These are phyloP conservation scores for Ilex paraguariensis DNA, from an alignment of 305 asterid species.

Conservation along the genomic window DNA sequence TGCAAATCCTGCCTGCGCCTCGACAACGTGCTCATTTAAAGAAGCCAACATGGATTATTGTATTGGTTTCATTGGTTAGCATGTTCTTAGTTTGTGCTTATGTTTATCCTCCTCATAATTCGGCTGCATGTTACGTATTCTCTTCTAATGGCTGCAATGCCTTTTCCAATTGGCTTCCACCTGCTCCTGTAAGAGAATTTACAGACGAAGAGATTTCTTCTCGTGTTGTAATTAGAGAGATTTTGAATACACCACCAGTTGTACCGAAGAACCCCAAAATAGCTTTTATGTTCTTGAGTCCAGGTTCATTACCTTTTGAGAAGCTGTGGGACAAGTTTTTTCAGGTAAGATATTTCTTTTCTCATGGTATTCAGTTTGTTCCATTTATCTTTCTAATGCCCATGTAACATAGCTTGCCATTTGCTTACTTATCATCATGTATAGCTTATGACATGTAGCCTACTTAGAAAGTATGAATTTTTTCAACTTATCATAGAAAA, in stretches of 20 bases:
- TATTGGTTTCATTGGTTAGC: slow-evolving; percentile 79
- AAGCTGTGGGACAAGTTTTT: slow-evolving; percentile 93
- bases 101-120: slow-evolving; percentile 78
- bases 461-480: too few relatives aligned
- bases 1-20: slow-evolving; percentile 61
- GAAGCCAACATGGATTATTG: slow-evolving; percentile 94
- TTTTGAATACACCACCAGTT: slow-evolving; percentile 42
- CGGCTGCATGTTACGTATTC: slow-evolving; percentile 81
- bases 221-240: slow-evolving; percentile 81
- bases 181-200: slow-evolving; percentile 67
- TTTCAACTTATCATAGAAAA: too few relatives aligned
- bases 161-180: slow-evolving; percentile 78
- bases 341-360: slow-evolving; percentile 43
- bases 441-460: too few relatives aligned
- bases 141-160: slow-evolving; percentile 75
- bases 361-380: background rate
- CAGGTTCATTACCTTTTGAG: slow-evolving; percentile 85
- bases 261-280: slow-evolving; percentile 54
- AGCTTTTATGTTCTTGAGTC: slow-evolving; percentile 87
- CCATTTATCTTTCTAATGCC: background rate
- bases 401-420: too few relatives aligned
- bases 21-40: slow-evolving; percentile 78
- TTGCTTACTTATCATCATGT: too few relatives aligned
- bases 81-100: slow-evolving; percentile 87
- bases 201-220: slow-evolving; percentile 79